Evolutionary conservation across 768 basidiomycete species (phyloP).

Genomic region (Termitomyces sp.): DNA sequence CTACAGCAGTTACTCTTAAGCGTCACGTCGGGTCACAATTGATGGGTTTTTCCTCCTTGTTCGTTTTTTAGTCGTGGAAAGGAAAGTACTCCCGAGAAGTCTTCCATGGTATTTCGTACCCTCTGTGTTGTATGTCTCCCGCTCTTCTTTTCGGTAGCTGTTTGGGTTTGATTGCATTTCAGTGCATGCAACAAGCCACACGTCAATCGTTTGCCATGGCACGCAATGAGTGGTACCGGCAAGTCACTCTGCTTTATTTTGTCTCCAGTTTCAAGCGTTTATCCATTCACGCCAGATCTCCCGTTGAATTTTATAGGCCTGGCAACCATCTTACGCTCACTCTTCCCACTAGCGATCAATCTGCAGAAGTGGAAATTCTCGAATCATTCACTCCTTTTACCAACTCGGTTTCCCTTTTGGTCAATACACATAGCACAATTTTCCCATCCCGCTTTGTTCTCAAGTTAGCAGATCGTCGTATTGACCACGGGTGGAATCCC

Average conservation of each 20-base stretch:
- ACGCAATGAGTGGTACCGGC: neutral
- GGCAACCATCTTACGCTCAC: neutral
- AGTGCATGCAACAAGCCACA: neutral
- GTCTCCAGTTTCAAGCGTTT: neutral
- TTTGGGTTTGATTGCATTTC: neutral
- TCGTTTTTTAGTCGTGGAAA: too few relatives aligned
- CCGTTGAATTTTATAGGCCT: neutral
- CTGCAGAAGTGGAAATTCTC: neutral
- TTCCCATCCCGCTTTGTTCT: neutral
- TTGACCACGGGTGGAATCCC: neutral
- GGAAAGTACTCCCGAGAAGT: too few relatives aligned
- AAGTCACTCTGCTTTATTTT: neutral
- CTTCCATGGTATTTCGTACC: neutral
- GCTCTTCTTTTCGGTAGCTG: neutral
- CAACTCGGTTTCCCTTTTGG: neutral
- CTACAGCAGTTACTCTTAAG: too few relatives aligned
- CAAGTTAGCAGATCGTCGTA: neutral
- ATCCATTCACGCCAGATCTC: neutral
- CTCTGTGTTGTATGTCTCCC: neutral
- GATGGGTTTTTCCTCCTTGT: too few relatives aligned
- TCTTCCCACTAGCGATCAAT: neutral
- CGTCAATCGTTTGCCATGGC: neutral
- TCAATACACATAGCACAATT: neutral
- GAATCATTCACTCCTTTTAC: neutral
- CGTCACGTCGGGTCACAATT: too few relatives aligned